phyloP scores from a whole-genome alignment of 1,139 yeast genomes.

The Geotrichum armillariae region DNA sequence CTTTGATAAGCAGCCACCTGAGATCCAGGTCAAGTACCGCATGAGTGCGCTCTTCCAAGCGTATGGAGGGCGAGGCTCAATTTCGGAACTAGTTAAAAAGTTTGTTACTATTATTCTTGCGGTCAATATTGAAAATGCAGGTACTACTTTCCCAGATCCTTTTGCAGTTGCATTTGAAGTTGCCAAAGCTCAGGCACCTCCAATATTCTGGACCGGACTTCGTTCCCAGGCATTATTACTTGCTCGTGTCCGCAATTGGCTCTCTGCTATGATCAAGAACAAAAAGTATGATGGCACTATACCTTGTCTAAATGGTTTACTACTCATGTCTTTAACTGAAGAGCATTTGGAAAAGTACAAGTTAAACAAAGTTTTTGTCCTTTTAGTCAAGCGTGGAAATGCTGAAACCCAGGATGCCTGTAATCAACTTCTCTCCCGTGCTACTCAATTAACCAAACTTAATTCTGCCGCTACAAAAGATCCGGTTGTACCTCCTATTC shows the following conservation, averaged over 20 bases:
- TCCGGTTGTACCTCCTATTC: conserved; percentile 2
- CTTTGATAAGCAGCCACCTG: conserved; percentile 17
- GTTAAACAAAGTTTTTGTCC: conserved; percentile 27
- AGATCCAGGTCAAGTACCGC: conserved; percentile 16
- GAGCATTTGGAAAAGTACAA: conserved; percentile 30
- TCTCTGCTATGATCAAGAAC: conserved; percentile 25
- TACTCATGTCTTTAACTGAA: conserved; percentile 27
- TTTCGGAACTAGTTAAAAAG: conserved; percentile 13
- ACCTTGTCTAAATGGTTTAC: conserved; percentile 27
- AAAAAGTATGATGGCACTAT: conserved; percentile 25
- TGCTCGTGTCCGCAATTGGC: conserved; percentile 37
- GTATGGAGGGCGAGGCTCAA: conserved; percentile 8
- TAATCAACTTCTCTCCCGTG: conserved; percentile 14
- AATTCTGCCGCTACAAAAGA: conserved; percentile 13
- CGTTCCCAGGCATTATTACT: conserved; percentile 24
- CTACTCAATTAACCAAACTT: conserved; percentile 12
- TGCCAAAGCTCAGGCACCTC: conserved; percentile 26
- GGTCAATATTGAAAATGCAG: conserved; percentile 16
- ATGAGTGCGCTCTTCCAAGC: conserved; percentile 17
- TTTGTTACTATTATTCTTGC: conserved; percentile 11
- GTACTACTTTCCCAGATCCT: conserved; percentile 28
- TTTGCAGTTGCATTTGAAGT: conserved; percentile 28
- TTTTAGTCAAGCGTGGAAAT: conserved; percentile 26
- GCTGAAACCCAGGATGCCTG: conserved; percentile 15
- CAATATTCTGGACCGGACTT: conserved; percentile 31